Percentiles rank a stretch among this genome's conserved stretches.
phyloP scores from a whole-genome alignment of 805 yeast genomes.

The Kuraishia piskuri region DNA sequence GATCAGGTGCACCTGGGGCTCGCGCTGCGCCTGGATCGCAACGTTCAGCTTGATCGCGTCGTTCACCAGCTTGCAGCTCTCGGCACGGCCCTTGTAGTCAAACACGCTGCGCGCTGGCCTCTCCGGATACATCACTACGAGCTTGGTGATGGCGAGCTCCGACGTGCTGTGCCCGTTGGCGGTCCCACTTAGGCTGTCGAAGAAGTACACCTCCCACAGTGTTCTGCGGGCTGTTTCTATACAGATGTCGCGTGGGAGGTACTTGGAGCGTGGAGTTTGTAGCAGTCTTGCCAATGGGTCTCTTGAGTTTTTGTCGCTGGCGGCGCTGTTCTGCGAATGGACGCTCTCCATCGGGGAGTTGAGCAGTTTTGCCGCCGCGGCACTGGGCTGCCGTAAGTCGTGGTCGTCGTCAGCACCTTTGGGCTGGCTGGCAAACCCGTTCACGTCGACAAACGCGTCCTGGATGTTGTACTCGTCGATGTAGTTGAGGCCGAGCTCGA shows the following conservation, averaged over 20 bases:
- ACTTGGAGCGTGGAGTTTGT: constrained; percentile 10
- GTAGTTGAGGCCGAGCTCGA: constrained; percentile 28
- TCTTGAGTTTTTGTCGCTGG: neutral
- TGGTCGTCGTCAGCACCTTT: neutral
- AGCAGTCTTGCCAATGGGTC: constrained; percentile 10
- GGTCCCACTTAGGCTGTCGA: constrained; percentile 45
- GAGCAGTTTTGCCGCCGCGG: no score
- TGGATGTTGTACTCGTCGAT: constrained; percentile 25
- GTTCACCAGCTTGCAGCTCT: constrained; percentile 37
- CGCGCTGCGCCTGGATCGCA: constrained; percentile 30
- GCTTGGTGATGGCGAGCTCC: constrained; percentile 24
- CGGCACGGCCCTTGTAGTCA: constrained; percentile 39
- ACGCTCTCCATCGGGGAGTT: neutral
- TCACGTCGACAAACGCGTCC: constrained; percentile 22
- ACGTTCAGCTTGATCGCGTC: constrained; percentile 40
- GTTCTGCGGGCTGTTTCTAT: constrained; percentile 26
- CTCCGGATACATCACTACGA: constrained; percentile 31
- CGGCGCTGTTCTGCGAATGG: constrained; percentile 1
- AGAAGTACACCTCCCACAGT: constrained; percentile 43
- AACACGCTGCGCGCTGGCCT: constrained; percentile 25
- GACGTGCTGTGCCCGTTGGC: constrained; percentile 42
- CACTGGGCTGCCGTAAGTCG: no score
- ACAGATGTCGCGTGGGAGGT: constrained; percentile 11
- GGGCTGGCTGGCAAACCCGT: constrained; percentile 17
- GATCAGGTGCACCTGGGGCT: constrained; percentile 25